Evolutionary conservation across 108 stramenopile genomes (phyloP), one percentile per base, ranked within the genome.

Genomic region (Cyclostephanos tholiformis): DNA sequence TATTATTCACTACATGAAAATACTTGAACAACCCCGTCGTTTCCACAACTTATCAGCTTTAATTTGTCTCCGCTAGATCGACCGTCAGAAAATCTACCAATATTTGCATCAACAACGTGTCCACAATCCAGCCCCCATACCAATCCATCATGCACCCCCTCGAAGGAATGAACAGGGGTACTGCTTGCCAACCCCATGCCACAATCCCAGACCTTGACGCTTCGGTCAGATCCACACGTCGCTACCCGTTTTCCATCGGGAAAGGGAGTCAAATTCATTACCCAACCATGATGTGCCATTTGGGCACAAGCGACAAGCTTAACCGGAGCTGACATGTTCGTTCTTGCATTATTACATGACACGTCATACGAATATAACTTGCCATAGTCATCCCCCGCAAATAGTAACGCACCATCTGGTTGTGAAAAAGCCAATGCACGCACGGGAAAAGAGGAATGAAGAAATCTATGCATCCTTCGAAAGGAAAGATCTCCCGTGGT

Each of bases 141-240:
- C 60, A 60, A 69, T 4, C 79, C 79, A 46, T 70, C 50, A 41
- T 79, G 71, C 27, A 72, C 71, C 29, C 79, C 67, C 46, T 79
- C 79, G 64, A 79, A 79, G 11, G 79, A 73, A 79, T 79, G 79
- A 38, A 79, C 67, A 1, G 79, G 72, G 13, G 65, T 79, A 64
- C 73, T 70, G 63, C 79, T 74, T 16, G 67, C 68, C 22, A 80
- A 74, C 52, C 79, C 79, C 76, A 61, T 77, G 0, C 81, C 71
- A 67, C 76, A 77, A 68, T 82, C 81, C 81, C 81, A 82, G 14
- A 82, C 76, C 30, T 62, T 62, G 5, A 82, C 81, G 4, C 65
- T 61, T 62, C 76, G 44, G 66, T 82, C 81, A 10, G 81, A 77
- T 23, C 81, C 81, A 67, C 76, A 77, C 0, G 81, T 66, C 2